These are phyloP conservation scores for Xylaria sp. DNA, from an alignment of 2,329 filamentous ascomycete genomes.

Conservation along the genomic window DNA sequence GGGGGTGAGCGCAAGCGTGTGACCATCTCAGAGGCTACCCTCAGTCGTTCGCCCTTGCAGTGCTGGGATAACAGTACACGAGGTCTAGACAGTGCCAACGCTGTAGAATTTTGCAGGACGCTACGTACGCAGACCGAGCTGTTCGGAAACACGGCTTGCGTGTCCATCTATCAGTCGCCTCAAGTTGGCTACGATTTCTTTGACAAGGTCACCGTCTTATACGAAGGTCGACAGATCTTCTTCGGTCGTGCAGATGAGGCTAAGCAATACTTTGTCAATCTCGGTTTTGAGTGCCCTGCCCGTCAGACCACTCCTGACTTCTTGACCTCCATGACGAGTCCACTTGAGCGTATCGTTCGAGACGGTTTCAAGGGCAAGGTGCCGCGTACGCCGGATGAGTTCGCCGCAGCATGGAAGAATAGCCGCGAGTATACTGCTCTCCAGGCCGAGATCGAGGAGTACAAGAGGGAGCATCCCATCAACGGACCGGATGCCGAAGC, in stretches of 20 bases:
- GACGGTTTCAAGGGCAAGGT: slow-evolving; percentile 61
- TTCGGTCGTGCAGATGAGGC: slow-evolving; percentile 66
- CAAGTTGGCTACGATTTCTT: slow-evolving; percentile 69
- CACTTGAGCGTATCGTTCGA: slow-evolving; percentile 60
- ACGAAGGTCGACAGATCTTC: slow-evolving; percentile 67
- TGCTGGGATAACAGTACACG: slow-evolving; percentile 76
- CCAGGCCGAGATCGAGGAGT: slow-evolving; percentile 60
- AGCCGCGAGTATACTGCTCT: slow-evolving; percentile 57
- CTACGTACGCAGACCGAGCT: slow-evolving; percentile 69
- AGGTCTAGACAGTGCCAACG: slow-evolving; percentile 76
- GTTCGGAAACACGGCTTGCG: slow-evolving; percentile 67
- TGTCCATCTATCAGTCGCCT: slow-evolving; percentile 76
- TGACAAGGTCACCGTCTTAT: slow-evolving; percentile 63
- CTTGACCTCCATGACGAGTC: slow-evolving; percentile 71
- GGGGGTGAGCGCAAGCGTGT: slow-evolving; percentile 75
- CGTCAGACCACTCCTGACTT: slow-evolving; percentile 75
- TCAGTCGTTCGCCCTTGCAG: slow-evolving; percentile 65
- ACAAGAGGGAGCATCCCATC: slow-evolving; percentile 59
- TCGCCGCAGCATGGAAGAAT: slow-evolving; percentile 63
- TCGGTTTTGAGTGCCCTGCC: slow-evolving; percentile 70
- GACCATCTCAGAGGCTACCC: slow-evolving; percentile 64
- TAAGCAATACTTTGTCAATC: slow-evolving; percentile 67
- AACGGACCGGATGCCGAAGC: slow-evolving; percentile 60
- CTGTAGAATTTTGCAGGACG: slow-evolving; percentile 75
- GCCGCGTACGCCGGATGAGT: slow-evolving; percentile 66